Percentiles rank a stretch among this genome's conserved stretches.
Evolutionary conservation across 2,329 filamentous ascomycete species (phyloP).

Genomic region (Elsinoe arachidis): DNA sequence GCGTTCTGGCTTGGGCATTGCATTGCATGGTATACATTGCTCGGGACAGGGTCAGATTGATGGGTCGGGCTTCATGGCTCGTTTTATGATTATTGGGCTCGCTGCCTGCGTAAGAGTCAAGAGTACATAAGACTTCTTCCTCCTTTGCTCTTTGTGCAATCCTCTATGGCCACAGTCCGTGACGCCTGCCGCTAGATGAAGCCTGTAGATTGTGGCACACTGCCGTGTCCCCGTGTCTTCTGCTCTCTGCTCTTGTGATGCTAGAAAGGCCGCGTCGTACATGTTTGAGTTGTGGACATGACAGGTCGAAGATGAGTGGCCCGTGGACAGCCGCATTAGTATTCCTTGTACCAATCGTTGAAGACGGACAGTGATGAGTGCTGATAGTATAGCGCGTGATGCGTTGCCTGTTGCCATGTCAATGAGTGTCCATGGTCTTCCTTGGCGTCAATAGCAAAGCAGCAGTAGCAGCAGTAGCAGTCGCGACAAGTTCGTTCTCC

Average conservation of each 20-base stretch:
- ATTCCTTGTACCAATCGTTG: no score
- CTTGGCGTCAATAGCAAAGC: neutral
- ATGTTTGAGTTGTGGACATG: no score
- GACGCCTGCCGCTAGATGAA: neutral
- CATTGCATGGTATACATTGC: neutral
- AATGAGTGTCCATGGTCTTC: no score
- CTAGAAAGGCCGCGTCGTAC: no score
- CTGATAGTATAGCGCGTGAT: no score
- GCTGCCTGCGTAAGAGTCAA: neutral
- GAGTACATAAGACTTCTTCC: conserved; percentile 7
- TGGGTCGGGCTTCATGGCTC: neutral
- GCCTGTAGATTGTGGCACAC: no score
- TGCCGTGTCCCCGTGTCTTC: no score
- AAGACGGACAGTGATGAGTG: no score
- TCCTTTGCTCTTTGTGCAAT: neutral
- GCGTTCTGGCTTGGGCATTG: neutral
- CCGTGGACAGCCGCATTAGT: no score
- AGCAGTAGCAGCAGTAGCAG: neutral
- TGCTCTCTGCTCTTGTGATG: no score
- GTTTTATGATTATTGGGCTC: neutral
- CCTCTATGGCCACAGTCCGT: neutral
- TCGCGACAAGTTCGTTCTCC: neutral
- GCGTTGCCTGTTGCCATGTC: no score
- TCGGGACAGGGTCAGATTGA: neutral
- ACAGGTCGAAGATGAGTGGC: no score